phyloP scores from a whole-genome alignment of 2,329 filamentous ascomycete species.

The Magnaporthiopsis incrustans region DNA sequence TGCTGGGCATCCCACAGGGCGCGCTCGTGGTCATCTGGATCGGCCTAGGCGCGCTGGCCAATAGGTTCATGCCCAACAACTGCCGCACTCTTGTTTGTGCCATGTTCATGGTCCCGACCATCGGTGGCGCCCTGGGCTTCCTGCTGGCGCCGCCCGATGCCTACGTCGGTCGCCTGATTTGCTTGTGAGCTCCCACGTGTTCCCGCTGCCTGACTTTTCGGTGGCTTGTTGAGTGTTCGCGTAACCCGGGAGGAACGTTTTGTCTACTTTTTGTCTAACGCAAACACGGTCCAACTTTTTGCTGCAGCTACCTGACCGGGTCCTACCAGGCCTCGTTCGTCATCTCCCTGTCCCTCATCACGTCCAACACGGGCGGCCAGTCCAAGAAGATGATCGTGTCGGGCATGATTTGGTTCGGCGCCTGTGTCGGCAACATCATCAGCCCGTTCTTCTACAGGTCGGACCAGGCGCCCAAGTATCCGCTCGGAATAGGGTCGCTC shows the following conservation, averaged over 20 bases:
- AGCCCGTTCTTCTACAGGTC: conserved; percentile 56
- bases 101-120: conserved; percentile 50
- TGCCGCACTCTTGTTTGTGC: conserved; percentile 44
- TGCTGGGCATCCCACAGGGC: conserved; percentile 31
- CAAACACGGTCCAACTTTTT: background rate
- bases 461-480: conserved; percentile 28
- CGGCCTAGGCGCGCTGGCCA: conserved; percentile 31
- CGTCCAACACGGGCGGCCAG: conserved; percentile 44
- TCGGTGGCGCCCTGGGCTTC: conserved; percentile 50
- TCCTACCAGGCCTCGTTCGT: conserved; percentile 33
- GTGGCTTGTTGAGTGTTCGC: too few relatives aligned
- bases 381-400: conserved; percentile 60
- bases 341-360: conserved; percentile 34
- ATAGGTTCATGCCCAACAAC: conserved; percentile 32
- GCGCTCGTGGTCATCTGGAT: conserved; percentile 29
- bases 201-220: too few relatives aligned
- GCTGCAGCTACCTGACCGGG: conserved; percentile 23
- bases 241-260: too few relatives aligned
- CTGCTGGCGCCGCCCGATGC: conserved; percentile 41
- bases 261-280: conserved; percentile 10
- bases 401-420: conserved; percentile 50
- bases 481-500: conserved; percentile 30
- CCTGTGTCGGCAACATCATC: conserved; percentile 52
- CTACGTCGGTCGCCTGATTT: conserved; percentile 46
- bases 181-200: conserved; percentile 28